Percentiles rank a stretch among this genome's conserved stretches.
Evolutionary conservation across 768 basidiomycete species (phyloP).

Genomic region (Agaricus blazei): DNA sequence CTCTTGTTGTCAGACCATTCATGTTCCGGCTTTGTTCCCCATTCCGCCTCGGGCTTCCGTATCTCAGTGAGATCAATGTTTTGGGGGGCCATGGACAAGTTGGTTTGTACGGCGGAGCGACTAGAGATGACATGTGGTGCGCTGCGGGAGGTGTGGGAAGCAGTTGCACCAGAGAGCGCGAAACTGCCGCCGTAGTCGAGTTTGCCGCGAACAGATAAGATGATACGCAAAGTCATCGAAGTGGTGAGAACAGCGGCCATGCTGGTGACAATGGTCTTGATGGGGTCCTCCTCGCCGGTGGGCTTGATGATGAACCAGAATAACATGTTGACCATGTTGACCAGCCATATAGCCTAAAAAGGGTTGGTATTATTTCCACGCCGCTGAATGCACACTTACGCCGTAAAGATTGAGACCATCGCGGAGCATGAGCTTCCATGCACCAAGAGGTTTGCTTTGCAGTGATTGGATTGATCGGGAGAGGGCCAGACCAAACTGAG

Average conservation of each 20-base stretch:
- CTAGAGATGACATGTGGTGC: constrained; percentile 43
- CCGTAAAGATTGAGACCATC: constrained; percentile 85
- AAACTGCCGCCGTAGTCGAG: constrained; percentile 71
- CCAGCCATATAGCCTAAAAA: constrained; percentile 60
- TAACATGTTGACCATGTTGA: constrained; percentile 79
- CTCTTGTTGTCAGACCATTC: constrained; percentile 28
- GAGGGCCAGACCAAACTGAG: constrained; percentile 56
- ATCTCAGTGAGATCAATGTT: constrained; percentile 51
- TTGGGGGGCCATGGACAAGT: constrained; percentile 26
- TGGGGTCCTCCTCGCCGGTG: constrained; percentile 53
- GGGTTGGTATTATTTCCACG: background rate
- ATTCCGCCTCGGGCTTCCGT: constrained; percentile 44
- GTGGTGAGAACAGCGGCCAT: constrained; percentile 86
- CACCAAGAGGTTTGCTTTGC: constrained; percentile 48
- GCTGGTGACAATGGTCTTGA: constrained; percentile 74
- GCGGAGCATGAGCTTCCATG: constrained; percentile 88
- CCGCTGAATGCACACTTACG: constrained; percentile 29
- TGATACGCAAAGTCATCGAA: constrained; percentile 84
- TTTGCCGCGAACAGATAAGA: constrained; percentile 75
- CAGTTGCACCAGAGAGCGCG: constrained; percentile 43
- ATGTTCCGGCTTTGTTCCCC: constrained; percentile 28
- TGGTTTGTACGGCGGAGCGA: constrained; percentile 36
- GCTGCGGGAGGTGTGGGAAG: constrained; percentile 34
- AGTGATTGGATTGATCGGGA: constrained; percentile 56
- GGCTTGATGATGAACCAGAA: constrained; percentile 86